Percentiles rank a stretch among this genome's conserved stretches.
These are phyloP conservation scores for Mariannaea elegans DNA, from an alignment of 2,329 filamentous ascomycete species.

Conservation along the genomic window DNA sequence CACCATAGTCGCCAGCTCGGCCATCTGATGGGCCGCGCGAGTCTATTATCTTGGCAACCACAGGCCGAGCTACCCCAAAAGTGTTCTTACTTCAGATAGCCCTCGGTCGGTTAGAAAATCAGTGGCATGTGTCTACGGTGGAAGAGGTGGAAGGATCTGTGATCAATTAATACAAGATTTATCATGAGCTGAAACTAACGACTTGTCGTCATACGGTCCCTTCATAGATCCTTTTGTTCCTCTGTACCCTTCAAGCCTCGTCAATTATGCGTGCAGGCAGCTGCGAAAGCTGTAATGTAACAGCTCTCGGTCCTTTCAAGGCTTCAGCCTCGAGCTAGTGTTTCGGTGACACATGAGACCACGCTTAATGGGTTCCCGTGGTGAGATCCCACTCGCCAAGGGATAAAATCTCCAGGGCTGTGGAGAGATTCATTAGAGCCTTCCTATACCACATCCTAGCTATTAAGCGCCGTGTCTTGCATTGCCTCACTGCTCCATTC, in stretches of 20 bases:
- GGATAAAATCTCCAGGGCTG: slow-evolving; percentile 17
- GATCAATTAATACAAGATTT: neutral
- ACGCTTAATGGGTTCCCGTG: slow-evolving; percentile 16
- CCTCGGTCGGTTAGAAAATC: no score
- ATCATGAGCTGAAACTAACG: neutral
- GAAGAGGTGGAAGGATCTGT: neutral
- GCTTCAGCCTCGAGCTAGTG: slow-evolving; percentile 24
- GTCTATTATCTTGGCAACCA: neutral
- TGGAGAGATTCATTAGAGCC: no score
- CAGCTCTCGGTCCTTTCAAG: neutral
- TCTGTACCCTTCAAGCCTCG: no score
- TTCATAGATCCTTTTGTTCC: neutral
- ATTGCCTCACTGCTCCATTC: slow-evolving; percentile 1
- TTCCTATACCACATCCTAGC: no score
- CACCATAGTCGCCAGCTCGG: neutral
- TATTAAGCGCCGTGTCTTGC: neutral
- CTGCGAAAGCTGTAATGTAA: slow-evolving; percentile 2
- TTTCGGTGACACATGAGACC: slow-evolving; percentile 23
- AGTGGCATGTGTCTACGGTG: neutral
- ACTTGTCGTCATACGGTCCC: neutral
- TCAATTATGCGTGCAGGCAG: no score
- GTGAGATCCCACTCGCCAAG: slow-evolving; percentile 19
- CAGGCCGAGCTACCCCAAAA: neutral
- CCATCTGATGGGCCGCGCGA: neutral
- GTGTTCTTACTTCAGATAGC: no score